Conservation (phyloP, 208 protist species). For the Trypanosomatidae sp. region DNA sequence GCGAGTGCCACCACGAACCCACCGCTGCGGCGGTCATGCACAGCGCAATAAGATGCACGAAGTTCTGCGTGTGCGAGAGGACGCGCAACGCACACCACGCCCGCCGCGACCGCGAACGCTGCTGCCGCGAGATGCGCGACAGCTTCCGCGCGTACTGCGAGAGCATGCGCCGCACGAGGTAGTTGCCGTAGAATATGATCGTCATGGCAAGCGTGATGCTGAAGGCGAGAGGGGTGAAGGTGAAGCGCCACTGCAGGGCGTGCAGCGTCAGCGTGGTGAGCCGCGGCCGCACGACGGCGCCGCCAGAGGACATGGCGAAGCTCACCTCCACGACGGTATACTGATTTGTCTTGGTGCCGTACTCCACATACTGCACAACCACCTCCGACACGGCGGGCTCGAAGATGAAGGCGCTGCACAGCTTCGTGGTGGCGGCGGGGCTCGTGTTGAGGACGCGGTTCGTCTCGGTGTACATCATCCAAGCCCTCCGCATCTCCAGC, state of each 20-base stretch:
- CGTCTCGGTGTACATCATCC: conserved; percentile 3
- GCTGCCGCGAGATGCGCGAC: conserved; percentile 4
- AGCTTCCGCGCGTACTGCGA: conserved; percentile 6
- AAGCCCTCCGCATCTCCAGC: too few species aligned
- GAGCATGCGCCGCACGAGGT: conserved; percentile 12
- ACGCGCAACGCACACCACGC: conserved; percentile 14
- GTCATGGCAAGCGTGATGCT: conserved; percentile 11
- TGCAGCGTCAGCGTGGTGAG: conserved; percentile 7
- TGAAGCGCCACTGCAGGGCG: conserved; percentile 8
- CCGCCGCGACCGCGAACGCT: conserved; percentile 3
- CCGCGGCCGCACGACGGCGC: conserved; percentile 15
- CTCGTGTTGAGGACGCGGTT: neutral
- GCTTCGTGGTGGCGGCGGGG: neutral
- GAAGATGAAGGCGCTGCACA: conserved; percentile 12
- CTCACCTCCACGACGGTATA: conserved; percentile 18
- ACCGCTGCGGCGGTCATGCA: conserved; percentile 4
- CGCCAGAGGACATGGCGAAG: conserved; percentile 17
- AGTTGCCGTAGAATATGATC: conserved; percentile 16
- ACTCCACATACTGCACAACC: conserved; percentile 20
- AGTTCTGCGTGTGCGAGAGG: conserved; percentile 17
- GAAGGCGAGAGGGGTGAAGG: conserved; percentile 16
- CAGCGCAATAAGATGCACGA: conserved; percentile 12
- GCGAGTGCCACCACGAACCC: conserved; percentile 17
- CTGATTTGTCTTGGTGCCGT: conserved; percentile 10
- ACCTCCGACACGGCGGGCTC: conserved; percentile 25